Evolutionary conservation across 805 yeast species (phyloP), one percentile per base, ranked within the genome.

Genomic region (Cyberlindnera euphorbiiphila): DNA sequence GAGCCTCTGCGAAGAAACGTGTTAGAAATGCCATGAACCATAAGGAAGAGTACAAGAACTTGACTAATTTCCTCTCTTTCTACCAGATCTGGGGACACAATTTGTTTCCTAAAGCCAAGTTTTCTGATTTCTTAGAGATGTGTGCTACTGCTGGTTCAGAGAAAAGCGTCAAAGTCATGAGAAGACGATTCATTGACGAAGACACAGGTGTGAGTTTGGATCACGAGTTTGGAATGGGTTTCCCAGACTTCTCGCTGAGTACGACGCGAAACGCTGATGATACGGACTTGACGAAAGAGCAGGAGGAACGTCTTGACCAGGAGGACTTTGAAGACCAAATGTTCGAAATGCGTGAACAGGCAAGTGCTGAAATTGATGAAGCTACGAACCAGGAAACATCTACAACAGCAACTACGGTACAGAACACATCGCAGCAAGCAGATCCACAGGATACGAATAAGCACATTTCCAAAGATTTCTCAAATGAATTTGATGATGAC

Each of bases 61-160:
- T 78, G 37, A 57, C 68, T 9, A 60, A 66, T 23, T 55, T 84
- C 6, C 56, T 82, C 7, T 68, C 69, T 21, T 65, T 72, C 25
- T 84, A 81, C 56, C 87, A 82, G 58, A 50, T 78, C 23, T 84
- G 91, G 89, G 87, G 82, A 1, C 91, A 84, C 56, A 65, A 71
- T 16, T 50, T 87, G 25, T 86, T 72, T 53, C 95, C 96, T 5
- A 84, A 82, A 62, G 86, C 93, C 12, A 79, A 75, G 45, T 85
- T 88, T 47, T 65, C 66, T 32, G 94, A 85, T 56, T 79, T 88
- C 51, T 61, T 82, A 1, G 65, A 68, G 17, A 59, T 81, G 47
- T 59, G 79, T 33, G 65, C 71, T 27, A 60, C 67, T 12, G 67
- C 76, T 28, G 80, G 84, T 11, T 60, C 57, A 44, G 60, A 71